A percentile compares a stretch with the other conserved stretches of the same genome.
Evolutionary conservation across 345 rosid genomes (phyloP).

Genomic region (Rhizophora apiculata): DNA sequence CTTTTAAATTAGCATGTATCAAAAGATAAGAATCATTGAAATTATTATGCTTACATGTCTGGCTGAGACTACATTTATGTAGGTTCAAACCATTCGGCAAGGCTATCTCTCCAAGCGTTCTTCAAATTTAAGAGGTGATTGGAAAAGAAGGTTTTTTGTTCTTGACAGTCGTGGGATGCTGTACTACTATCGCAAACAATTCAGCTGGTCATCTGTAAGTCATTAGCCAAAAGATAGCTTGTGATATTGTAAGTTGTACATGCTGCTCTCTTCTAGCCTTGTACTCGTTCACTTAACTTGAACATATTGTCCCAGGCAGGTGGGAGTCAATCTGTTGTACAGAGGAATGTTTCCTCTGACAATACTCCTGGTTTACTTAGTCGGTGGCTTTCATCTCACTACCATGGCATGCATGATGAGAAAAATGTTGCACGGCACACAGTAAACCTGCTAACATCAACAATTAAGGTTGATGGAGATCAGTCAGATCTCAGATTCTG

Average conservation of each 20-base stretch:
- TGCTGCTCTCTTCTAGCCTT: background rate
- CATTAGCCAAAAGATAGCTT: constrained; percentile 13
- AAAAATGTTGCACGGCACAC: constrained; percentile 72
- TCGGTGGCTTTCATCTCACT: constrained; percentile 79
- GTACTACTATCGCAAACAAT: constrained; percentile 77
- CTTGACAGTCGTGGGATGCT: constrained; percentile 82
- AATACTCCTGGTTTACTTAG: constrained; percentile 60
- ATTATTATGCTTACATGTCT: background rate
- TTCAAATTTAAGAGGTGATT: constrained; percentile 75
- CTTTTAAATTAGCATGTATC: background rate
- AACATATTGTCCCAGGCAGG: constrained; percentile 38
- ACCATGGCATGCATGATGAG: constrained; percentile 67
- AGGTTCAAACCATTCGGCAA: constrained; percentile 80
- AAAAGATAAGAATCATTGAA: too few relatives aligned
- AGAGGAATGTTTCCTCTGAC: constrained; percentile 48
- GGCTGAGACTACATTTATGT: constrained; percentile 11
- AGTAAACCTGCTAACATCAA: constrained; percentile 69
- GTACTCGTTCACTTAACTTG: constrained; percentile 20
- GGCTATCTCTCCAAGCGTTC: constrained; percentile 82
- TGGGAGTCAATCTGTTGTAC: constrained; percentile 52
- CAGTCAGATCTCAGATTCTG: constrained; percentile 79
- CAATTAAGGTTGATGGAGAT: constrained; percentile 74
- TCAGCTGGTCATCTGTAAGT: constrained; percentile 61
- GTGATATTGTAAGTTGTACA: background rate
- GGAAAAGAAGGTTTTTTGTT: constrained; percentile 82